Evolutionary conservation across 176 grass and related monocot species (phyloP), one percentile per base, ranked within the genome.

Genomic region (Rhynchospora breviuscula): DNA sequence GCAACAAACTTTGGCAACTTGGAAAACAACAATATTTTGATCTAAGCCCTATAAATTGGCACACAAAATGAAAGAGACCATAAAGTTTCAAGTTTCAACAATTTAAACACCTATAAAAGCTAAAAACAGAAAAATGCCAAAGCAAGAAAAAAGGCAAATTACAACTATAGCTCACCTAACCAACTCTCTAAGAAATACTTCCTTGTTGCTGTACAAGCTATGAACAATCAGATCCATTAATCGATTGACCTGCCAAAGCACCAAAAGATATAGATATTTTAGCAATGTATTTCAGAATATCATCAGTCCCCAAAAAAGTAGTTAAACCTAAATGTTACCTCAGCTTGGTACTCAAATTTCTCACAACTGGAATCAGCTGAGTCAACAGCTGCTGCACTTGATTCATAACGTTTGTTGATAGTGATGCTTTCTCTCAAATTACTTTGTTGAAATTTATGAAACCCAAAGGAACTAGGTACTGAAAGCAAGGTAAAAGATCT

Each of bases 151-250:
- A 59, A 53, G 12, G 6, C 5, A 65, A 17, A 63, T 5, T 71
- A 23, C 44, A 3, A 54, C 66, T 49, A 22, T 44, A 51, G 85
- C 89, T 19, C 60, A 99, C 96, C 96, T 99, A 74, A 99, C 88
- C 59, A 99, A 19, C 33, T 99, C 96, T 58, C 96, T 89, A 46
- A 99, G 89, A 89, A 99, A 99, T 72, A 99, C 93, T 85, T 99
- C 96, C 85, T 99, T 99, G 82, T 99, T 99, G 77, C 96, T 99
- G 79, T 99, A 99, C 80, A 99, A 83, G 88, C 96, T 99, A 85
- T 99, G 91, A 46, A 99, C 96, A 21, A 99, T 99, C 85, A 99
- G 90, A 89, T 99, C 96, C 96, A 99, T 95, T 17, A 99, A 89
- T 63, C 96, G 92, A 91, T 92, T 99, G 58, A 99, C 96, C 96